phyloP scores from a whole-genome alignment of 306 rosid genomes.

The Canavalia gladiata region DNA sequence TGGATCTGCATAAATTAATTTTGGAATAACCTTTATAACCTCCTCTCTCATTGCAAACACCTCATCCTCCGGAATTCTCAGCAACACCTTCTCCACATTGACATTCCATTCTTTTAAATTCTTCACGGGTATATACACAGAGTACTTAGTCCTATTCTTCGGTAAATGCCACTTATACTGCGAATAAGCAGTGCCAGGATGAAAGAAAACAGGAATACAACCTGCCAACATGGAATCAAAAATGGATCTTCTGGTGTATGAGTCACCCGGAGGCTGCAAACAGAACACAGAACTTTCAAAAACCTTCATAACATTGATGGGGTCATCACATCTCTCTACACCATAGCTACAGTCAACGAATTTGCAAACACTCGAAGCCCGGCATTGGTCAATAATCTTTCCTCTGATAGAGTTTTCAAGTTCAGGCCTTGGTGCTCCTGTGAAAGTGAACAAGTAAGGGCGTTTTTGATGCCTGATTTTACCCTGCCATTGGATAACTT shows the following conservation, averaged over 20 bases:
- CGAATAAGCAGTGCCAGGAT: slow-evolving; percentile 88
- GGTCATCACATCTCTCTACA: slow-evolving; percentile 70
- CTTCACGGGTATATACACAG: slow-evolving; percentile 80
- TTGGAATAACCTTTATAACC: slow-evolving; percentile 75
- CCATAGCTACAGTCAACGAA: slow-evolving; percentile 73
- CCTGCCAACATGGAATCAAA: slow-evolving; percentile 90
- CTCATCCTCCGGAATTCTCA: slow-evolving; percentile 61
- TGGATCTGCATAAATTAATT: slow-evolving; percentile 78
- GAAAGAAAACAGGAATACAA: slow-evolving; percentile 91
- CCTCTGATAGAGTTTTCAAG: slow-evolving; percentile 64
- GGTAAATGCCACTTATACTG: slow-evolving; percentile 88
- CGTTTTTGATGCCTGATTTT: slow-evolving; percentile 58
- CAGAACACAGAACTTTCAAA: slow-evolving; percentile 76
- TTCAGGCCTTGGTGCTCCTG: slow-evolving; percentile 88
- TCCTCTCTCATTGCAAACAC: slow-evolving; percentile 78
- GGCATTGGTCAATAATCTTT: slow-evolving; percentile 72
- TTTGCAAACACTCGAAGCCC: slow-evolving; percentile 56
- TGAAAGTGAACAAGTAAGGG: slow-evolving; percentile 67
- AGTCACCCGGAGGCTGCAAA: slow-evolving; percentile 90
- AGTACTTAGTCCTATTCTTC: slow-evolving; percentile 61
- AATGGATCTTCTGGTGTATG: slow-evolving; percentile 87
- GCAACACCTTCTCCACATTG: slow-evolving; percentile 61
- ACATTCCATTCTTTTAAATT: slow-evolving; percentile 65
- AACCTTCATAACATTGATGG: slow-evolving; percentile 62
- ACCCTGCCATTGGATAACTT: slow-evolving; percentile 65